A percentile compares a stretch with the other conserved stretches of the same genome.
These are phyloP conservation scores for Lactarius hatsudake DNA, from an alignment of 768 basidiomycete genomes.

Conservation along the genomic window DNA sequence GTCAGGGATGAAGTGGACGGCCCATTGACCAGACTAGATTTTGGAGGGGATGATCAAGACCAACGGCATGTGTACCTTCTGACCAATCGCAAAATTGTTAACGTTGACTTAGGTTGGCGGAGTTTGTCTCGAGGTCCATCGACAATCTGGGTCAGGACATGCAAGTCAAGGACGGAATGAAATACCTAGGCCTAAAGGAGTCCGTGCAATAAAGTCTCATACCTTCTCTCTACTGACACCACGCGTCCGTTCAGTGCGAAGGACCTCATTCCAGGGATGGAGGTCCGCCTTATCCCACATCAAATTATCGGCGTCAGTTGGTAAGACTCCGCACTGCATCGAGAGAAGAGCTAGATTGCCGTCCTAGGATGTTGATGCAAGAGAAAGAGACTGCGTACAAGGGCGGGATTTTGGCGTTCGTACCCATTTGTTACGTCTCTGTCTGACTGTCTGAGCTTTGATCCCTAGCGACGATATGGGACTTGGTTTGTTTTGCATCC, in stretches of 20 bases:
- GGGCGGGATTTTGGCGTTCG: conserved; percentile 64
- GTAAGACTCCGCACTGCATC: conserved; percentile 34
- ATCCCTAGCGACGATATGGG: conserved; percentile 64
- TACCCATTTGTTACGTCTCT: conserved; percentile 18
- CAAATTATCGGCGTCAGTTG: conserved; percentile 77
- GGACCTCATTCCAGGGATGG: conserved; percentile 64
- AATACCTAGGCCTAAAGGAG: conserved; percentile 51
- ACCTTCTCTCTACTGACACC: not conserved
- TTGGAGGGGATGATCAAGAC: conserved; percentile 58
- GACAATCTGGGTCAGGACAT: conserved; percentile 55
- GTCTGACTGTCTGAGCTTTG: not conserved
- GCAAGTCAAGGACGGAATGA: conserved; percentile 51
- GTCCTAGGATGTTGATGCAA: conserved; percentile 63
- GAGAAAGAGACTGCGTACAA: conserved; percentile 46
- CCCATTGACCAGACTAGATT: conserved; percentile 49
- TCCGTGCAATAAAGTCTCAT: conserved; percentile 31
- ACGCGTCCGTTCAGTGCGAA: conserved; percentile 39
- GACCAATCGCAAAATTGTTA: not conserved
- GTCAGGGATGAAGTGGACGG: conserved; percentile 52
- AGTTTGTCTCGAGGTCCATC: conserved; percentile 59
- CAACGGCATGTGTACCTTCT: conserved; percentile 38
- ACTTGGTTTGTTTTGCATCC: conserved; percentile 35
- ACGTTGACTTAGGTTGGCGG: conserved; percentile 46
- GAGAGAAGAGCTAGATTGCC: no score
- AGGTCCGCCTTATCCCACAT: conserved; percentile 68